Evolutionary conservation across 2,329 filamentous ascomycete species (phyloP).

Genomic region (Balansia obtecta): DNA sequence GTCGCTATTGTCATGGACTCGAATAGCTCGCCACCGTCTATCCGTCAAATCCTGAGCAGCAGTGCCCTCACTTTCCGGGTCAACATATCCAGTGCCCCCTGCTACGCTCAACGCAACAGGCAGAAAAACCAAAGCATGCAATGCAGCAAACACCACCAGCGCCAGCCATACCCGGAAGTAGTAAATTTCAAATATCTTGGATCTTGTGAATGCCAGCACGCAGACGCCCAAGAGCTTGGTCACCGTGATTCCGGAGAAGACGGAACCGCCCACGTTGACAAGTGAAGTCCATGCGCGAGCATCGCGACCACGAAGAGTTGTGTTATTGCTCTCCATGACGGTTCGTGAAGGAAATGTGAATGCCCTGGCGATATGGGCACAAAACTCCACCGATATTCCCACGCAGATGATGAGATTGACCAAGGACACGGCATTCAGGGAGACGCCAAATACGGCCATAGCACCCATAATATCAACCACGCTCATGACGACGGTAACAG

Average conservation of each 20-base stretch:
- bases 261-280: slow-evolving; percentile 86
- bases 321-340: slow-evolving; percentile 66
- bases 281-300: slow-evolving; percentile 85
- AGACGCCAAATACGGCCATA: slow-evolving; percentile 82
- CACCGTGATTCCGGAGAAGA: slow-evolving; percentile 91
- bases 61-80: slow-evolving; percentile 77
- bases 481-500: slow-evolving; percentile 82
- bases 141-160: slow-evolving; percentile 76
- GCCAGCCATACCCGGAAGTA: slow-evolving; percentile 97
- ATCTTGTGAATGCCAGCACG: slow-evolving; percentile 86
- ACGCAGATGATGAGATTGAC: slow-evolving; percentile 97
- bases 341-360: slow-evolving; percentile 85
- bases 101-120: slow-evolving; percentile 78
- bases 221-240: slow-evolving; percentile 89
- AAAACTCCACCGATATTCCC: slow-evolving; percentile 94
- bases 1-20: slow-evolving; percentile 65
- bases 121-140: slow-evolving; percentile 81
- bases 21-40: slow-evolving; percentile 62
- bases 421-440: slow-evolving; percentile 85
- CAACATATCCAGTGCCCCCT: slow-evolving; percentile 78
- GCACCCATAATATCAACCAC: slow-evolving; percentile 88
- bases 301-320: slow-evolving; percentile 68
- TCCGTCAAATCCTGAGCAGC: slow-evolving; percentile 80
- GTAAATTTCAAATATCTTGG: slow-evolving; percentile 99
- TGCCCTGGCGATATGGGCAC: slow-evolving; percentile 87